Evolutionary conservation across 331 rosid species (phyloP).

Genomic region (Spiraea crenata): DNA sequence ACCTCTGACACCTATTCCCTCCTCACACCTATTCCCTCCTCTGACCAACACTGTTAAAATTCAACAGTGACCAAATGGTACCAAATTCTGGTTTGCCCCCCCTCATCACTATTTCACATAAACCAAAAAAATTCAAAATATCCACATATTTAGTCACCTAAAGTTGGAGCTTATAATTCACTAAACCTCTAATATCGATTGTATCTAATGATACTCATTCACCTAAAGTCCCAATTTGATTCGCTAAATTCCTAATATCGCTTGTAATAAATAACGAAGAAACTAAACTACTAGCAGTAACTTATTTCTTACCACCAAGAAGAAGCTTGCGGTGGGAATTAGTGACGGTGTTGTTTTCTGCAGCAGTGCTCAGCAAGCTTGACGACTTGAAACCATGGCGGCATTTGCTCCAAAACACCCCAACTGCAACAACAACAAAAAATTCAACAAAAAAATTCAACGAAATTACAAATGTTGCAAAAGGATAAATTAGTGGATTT

Average conservation of each 20-base stretch:
- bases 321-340: constrained; percentile 72
- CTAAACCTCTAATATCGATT: no score
- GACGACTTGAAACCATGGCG: constrained; percentile 7
- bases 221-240: background rate
- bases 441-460: background rate
- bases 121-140: background rate
- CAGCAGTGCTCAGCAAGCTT: constrained; percentile 4
- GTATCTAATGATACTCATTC: no score
- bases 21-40: constrained; percentile 21
- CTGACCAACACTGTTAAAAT: background rate
- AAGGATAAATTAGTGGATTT: background rate
- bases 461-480: background rate
- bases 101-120: background rate
- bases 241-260: no score
- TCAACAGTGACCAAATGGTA: constrained; percentile 7
- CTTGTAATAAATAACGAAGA: background rate
- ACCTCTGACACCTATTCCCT: constrained; percentile 36
- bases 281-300: background rate
- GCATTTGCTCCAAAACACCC: background rate
- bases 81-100: constrained; percentile 1
- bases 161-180: no score
- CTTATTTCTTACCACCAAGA: constrained; percentile 31
- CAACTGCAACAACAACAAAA: constrained; percentile 35
- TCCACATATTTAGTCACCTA: no score
- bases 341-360: constrained; percentile 17